Base-by-base conservation (phyloP, 805 yeast genomes). In the Barnettozyma sp. region DNA sequence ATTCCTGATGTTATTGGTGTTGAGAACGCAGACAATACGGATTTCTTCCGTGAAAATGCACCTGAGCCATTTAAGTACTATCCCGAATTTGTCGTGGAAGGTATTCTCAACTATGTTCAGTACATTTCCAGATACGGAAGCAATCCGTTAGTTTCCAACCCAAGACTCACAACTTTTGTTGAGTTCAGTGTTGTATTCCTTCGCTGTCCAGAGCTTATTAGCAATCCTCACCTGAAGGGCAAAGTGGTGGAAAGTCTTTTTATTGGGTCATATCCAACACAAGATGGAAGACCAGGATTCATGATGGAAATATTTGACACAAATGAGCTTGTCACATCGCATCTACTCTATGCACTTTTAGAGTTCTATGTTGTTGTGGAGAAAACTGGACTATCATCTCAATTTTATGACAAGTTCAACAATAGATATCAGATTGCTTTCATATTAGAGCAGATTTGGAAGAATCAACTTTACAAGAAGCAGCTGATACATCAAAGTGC, bases 391-490 rank as follows among this genome's bases (percentile, higher is more conserved):
- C 82, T 96, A 2, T 79, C 90, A 7, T 78, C 94, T 0, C 97
- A 92, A 59, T 92, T 90, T 55, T 90, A 90, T 58, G 99, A 92
- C 58, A 92, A 92, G 60, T 92, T 92, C 63, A 88, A 86, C 57
- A 75, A 85, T 29, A 73, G 98, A 56, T 90, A 78, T 59, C 81
- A 85, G 54, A 84, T 92, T 20, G 82, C 96, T 1, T 73, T 73
- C 31, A 81, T 92, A 22, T 62, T 92, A 49, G 90, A 86, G 55
- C 78, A 78, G 47, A 63, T 92, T 36, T 92, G 97, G 94, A 71
- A 77, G 40, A 74, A 75, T 46, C 79, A 78, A 16, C 54, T 64
- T 21, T 90, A 84, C 59, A 73, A 80, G 40, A 57, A 61, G 6
- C 92, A 84, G 57, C 71, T 92, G 50, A 73, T 72, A 30, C 58